These are phyloP conservation scores for Ophiobolus disseminans DNA, from an alignment of 2,329 filamentous ascomycete species.

Conservation along the genomic window DNA sequence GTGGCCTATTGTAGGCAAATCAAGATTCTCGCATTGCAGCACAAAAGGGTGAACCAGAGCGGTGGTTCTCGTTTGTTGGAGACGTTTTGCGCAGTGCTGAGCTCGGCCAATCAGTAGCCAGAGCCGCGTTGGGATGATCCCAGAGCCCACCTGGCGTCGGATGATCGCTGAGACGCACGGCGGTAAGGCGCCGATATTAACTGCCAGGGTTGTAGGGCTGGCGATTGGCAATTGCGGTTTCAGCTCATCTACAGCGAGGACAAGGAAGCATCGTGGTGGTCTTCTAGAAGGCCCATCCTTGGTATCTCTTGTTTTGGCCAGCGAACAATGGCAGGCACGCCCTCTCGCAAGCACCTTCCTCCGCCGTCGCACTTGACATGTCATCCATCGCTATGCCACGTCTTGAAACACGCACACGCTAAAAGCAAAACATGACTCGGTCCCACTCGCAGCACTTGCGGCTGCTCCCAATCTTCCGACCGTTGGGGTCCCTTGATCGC, in stretches of 20 bases:
- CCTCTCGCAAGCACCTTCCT: neutral
- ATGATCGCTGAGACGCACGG: constrained; percentile 21
- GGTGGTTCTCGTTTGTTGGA: constrained; percentile 22
- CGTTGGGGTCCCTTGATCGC: constrained; percentile 8
- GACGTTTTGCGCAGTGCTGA: constrained; percentile 16
- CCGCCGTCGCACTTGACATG: neutral
- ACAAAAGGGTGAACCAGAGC: constrained; percentile 15
- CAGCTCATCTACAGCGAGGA: too few relatives aligned
- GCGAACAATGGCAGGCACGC: too few relatives aligned
- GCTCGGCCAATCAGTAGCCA: constrained; percentile 20
- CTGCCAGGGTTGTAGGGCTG: constrained; percentile 3
- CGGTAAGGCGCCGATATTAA: constrained; percentile 25
- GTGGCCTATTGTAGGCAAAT: constrained; percentile 1
- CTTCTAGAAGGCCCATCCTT: too few relatives aligned
- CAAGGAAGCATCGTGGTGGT: too few relatives aligned
- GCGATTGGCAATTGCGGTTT: too few relatives aligned
- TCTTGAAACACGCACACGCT: constrained; percentile 17
- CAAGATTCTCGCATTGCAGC: constrained; percentile 12
- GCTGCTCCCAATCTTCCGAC: constrained; percentile 8
- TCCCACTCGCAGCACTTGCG: constrained; percentile 18
- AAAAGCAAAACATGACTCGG: constrained; percentile 22
- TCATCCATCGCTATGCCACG: constrained; percentile 1
- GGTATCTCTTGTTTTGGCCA: too few relatives aligned
- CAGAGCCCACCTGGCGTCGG: constrained; percentile 4
- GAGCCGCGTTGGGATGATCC: constrained; percentile 13